A percentile compares a stretch with the other conserved stretches of the same genome.
Evolutionary conservation across 1,139 yeast species (phyloP).

Genomic region (Taiozyma onychis): DNA sequence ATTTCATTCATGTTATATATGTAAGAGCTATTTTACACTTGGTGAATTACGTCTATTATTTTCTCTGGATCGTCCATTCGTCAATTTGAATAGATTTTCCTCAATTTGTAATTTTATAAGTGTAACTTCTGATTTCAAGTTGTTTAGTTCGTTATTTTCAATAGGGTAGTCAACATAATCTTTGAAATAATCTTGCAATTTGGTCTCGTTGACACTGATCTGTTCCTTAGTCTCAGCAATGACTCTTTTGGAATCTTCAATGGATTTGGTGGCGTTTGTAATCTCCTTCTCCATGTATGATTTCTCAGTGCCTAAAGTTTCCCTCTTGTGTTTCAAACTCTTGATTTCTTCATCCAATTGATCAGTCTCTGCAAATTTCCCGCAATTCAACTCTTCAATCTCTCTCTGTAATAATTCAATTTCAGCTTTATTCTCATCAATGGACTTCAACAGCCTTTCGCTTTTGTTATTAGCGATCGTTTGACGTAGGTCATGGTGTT

Average conservation of each 20-base stretch:
- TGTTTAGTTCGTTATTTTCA: slow-evolving; percentile 26
- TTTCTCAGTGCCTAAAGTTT: slow-evolving; percentile 45
- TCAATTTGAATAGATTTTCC: slow-evolving; percentile 29
- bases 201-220: slow-evolving; percentile 19
- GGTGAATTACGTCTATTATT: slow-evolving; percentile 20
- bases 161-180: slow-evolving; percentile 26
- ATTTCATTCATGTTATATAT: not conserved
- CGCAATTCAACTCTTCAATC: slow-evolving; percentile 28
- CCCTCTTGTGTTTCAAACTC: slow-evolving; percentile 33
- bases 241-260: slow-evolving; percentile 44
- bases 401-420: slow-evolving; percentile 28
- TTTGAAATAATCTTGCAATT: slow-evolving; percentile 29
- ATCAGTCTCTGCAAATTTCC: slow-evolving; percentile 6
- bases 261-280: slow-evolving; percentile 51
- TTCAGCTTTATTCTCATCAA: slow-evolving; percentile 13
- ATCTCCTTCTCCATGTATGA: slow-evolving; percentile 65
- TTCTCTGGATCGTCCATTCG: slow-evolving; percentile 25
- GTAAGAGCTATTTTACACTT: slow-evolving; percentile 5
- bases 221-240: slow-evolving; percentile 27
- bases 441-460: slow-evolving; percentile 11
- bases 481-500: slow-evolving; percentile 18
- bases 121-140: slow-evolving; percentile 22
- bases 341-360: slow-evolving; percentile 33
- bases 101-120: slow-evolving; percentile 23
- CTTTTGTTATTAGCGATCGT: slow-evolving; percentile 18